phyloP scores from a whole-genome alignment of 148 eudicot species.

The Rhododendron molle region DNA sequence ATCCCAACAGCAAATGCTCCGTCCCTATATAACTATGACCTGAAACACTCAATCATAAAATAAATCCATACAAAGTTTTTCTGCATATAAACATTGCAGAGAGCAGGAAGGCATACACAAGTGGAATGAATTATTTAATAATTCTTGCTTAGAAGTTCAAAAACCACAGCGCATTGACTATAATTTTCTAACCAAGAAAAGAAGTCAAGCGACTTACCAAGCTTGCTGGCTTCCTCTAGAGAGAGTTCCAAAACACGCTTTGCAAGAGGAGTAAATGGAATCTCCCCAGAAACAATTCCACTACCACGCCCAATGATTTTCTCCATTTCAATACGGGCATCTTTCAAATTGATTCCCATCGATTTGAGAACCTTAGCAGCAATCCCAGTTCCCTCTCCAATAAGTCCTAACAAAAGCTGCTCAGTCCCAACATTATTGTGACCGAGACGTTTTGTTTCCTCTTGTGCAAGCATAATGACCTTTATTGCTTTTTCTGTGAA shows the following conservation, averaged over 20 bases:
- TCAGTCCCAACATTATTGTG: conserved; percentile 96
- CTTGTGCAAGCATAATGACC: conserved; percentile 97
- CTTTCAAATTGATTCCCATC: conserved; percentile 92
- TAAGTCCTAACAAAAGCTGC: conserved; percentile 86
- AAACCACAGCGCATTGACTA: neutral
- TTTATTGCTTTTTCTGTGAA: conserved; percentile 94
- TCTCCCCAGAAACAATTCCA: conserved; percentile 90
- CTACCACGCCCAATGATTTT: conserved; percentile 94
- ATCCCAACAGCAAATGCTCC: conserved; percentile 87
- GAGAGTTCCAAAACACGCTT: conserved; percentile 93
- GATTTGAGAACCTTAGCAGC: conserved; percentile 97
- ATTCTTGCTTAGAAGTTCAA: neutral
- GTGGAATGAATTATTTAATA: neutral
- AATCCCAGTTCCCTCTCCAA: conserved; percentile 98
- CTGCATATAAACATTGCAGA: neutral
- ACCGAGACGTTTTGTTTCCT: conserved; percentile 88
- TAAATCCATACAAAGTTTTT: neutral
- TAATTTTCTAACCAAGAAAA: neutral
- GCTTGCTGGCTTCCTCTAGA: conserved; percentile 86
- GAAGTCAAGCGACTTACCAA: conserved; percentile 44
- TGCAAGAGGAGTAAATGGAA: conserved; percentile 93
- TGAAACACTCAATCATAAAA: conserved; percentile 12
- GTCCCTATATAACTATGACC: conserved; percentile 80
- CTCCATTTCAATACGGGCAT: conserved; percentile 95
- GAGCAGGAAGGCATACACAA: neutral